These are phyloP conservation scores for Phialophora tarda DNA, from an alignment of 2,329 filamentous ascomycete genomes.

Conservation along the genomic window DNA sequence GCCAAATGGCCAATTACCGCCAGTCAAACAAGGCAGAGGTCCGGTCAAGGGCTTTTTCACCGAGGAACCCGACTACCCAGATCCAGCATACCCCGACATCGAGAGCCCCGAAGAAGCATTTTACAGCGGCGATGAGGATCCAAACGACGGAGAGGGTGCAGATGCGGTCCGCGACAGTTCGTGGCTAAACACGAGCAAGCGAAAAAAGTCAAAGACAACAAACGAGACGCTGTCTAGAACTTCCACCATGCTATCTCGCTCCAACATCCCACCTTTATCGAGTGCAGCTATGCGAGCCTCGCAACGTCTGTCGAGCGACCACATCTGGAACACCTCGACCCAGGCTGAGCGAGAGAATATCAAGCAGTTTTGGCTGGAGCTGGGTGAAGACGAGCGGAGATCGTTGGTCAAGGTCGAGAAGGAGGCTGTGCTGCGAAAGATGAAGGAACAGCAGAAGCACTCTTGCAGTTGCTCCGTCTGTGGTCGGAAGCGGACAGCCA, in stretches of 20 bases:
- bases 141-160: conserved; percentile 45
- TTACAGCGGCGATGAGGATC: conserved; percentile 61
- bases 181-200: conserved; percentile 40
- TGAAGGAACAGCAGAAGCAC: conserved; percentile 99
- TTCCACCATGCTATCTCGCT: conserved; percentile 46
- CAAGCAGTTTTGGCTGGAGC: conserved; percentile 95
- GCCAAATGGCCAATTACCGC: conserved; percentile 33
- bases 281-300: conserved; percentile 50
- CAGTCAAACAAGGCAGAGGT: conserved; percentile 37
- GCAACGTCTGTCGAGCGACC: conserved; percentile 68
- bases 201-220: conserved; percentile 42
- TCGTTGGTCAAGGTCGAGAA: conserved; percentile 98
- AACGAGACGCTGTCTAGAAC: conserved; percentile 31
- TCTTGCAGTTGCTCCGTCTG: conserved; percentile 98
- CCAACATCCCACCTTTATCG: conserved; percentile 53
- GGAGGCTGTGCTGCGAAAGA: conserved; percentile 95
- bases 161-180: conserved; percentile 39
- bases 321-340: conserved; percentile 97
- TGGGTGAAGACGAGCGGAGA: conserved; percentile 93
- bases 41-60: conserved; percentile 41
- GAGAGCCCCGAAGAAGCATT: conserved; percentile 60
- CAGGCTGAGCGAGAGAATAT: conserved; percentile 95
- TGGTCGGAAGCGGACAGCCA: conserved; percentile 92
- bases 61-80: conserved; percentile 44
- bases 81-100: conserved; percentile 49